Conservation (phyloP, 495 filamentous ascomycete genomes). For the Aspergillus hancockii region DNA sequence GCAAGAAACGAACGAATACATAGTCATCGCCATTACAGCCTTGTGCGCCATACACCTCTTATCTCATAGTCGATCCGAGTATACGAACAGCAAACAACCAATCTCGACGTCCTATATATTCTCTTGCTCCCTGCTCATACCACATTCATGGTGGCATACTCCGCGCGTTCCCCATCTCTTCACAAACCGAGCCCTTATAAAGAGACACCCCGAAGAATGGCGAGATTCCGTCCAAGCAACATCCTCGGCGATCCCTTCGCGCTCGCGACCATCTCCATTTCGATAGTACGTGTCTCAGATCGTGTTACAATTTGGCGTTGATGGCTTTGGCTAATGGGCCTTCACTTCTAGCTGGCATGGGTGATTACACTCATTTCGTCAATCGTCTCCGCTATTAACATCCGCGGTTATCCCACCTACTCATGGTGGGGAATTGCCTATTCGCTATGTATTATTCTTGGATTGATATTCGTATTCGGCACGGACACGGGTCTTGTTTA, state of each 20-base stretch:
- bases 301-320: background rate
- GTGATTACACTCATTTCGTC: conserved; percentile 86
- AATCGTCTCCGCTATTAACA: conserved; percentile 67
- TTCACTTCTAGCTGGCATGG: conserved; percentile 75
- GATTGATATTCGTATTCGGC: conserved; percentile 75
- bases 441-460: conserved; percentile 78
- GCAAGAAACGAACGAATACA: background rate
- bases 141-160: conserved; percentile 47
- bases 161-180: conserved; percentile 65
- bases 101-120: conserved; percentile 14
- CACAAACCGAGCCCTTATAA: conserved; percentile 70
- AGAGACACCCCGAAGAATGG: conserved; percentile 36
- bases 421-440: conserved; percentile 89
- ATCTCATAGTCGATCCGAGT: background rate
- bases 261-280: conserved; percentile 89
- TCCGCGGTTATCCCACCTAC: conserved; percentile 68
- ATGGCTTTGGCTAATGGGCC: conserved; percentile 7
- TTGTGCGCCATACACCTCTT: background rate
- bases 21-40: background rate
- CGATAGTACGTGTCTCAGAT: conserved; percentile 65
- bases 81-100: conserved; percentile 10
- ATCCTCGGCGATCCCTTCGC: conserved; percentile 96
- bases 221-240: conserved; percentile 75
- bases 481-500: conserved; percentile 83
- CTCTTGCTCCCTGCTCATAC: conserved; percentile 17